Evolutionary conservation across 2,329 filamentous ascomycete genomes (phyloP).

Genomic region (Aspergillus hortae): DNA sequence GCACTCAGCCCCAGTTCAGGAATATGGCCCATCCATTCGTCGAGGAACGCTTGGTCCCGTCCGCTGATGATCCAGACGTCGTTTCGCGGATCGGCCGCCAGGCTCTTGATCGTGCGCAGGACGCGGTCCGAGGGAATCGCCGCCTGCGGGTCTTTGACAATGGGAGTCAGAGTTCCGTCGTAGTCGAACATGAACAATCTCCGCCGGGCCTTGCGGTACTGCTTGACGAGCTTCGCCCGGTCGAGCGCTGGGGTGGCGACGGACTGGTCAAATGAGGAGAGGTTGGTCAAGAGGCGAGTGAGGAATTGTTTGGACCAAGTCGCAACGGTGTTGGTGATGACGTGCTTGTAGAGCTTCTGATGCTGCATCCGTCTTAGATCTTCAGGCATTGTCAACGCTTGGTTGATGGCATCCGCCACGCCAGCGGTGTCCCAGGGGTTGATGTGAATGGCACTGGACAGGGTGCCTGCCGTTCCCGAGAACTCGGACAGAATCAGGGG

Average conservation of each 20-base stretch:
- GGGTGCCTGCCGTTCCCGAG: conserved; percentile 83
- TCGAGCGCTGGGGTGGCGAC: conserved; percentile 80
- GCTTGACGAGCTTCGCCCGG: conserved; percentile 64
- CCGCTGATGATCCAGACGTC: conserved; percentile 98
- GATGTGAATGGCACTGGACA: conserved; percentile 86
- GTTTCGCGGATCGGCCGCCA: conserved; percentile 78
- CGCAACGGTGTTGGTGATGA: conserved; percentile 80
- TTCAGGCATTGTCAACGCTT: conserved; percentile 71
- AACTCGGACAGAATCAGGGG: conserved; percentile 95
- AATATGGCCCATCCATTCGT: conserved; percentile 91
- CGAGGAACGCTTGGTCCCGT: conserved; percentile 85
- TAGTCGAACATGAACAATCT: conserved; percentile 99
- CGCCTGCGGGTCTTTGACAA: conserved; percentile 84
- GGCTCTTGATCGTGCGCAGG: conserved; percentile 70
- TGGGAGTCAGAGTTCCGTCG: conserved; percentile 92
- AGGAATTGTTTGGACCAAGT: conserved; percentile 80
- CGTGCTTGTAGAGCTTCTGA: conserved; percentile 72
- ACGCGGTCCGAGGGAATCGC: conserved; percentile 84
- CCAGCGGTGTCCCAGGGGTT: conserved; percentile 91
- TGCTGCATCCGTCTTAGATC: conserved; percentile 68
- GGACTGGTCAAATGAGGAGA: conserved; percentile 71
- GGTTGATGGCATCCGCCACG: conserved; percentile 78
- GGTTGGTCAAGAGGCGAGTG: conserved; percentile 72
- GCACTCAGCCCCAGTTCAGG: conserved; percentile 85
- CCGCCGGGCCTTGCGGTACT: conserved; percentile 71